A percentile compares a stretch with the other conserved stretches of the same genome.
Evolutionary conservation across 192 early-diverging fungal species (phyloP).

Genomic region (Spinellus fusiger): DNA sequence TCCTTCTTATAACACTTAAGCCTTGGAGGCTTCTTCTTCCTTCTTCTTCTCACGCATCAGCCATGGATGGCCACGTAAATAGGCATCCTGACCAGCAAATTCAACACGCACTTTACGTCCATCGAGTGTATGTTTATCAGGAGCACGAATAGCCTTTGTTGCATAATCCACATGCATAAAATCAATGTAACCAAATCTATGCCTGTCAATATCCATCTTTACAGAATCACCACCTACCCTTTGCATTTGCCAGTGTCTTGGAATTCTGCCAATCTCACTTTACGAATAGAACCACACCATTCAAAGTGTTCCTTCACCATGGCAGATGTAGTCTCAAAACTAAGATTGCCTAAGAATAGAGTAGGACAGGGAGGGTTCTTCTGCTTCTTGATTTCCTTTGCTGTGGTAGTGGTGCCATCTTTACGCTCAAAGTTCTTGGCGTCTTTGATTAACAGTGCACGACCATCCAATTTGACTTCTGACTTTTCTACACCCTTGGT

Average conservation of each 20-base stretch:
- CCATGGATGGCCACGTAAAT: conserved; percentile 59
- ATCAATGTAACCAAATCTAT: conserved; percentile 65
- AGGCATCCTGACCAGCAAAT: conserved; percentile 63
- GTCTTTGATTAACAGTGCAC: conserved; percentile 62
- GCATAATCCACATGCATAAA: conserved; percentile 57
- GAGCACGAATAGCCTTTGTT: conserved; percentile 53
- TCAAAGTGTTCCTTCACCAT: conserved; percentile 52
- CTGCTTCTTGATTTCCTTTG: conserved; percentile 36
- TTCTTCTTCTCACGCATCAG: conserved; percentile 41
- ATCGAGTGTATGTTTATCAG: conserved; percentile 47
- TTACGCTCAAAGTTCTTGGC: conserved; percentile 52
- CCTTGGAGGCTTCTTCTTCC: too few relatives aligned
- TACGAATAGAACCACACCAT: conserved; percentile 55
- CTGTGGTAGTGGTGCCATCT: conserved; percentile 41
- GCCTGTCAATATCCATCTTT: background rate
- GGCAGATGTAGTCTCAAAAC: conserved; percentile 47
- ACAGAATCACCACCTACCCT: conserved; percentile 36
- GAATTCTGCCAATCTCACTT: conserved; percentile 66
- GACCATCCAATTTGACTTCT: conserved; percentile 51
- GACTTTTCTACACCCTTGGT: conserved; percentile 55
- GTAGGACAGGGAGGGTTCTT: conserved; percentile 57
- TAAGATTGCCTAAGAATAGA: conserved; percentile 64
- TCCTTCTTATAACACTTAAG: too few relatives aligned
- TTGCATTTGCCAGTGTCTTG: conserved; percentile 74
- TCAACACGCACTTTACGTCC: conserved; percentile 57